phyloP scores from a whole-genome alignment of 495 filamentous ascomycete genomes.

The Hypoxylon rickii region DNA sequence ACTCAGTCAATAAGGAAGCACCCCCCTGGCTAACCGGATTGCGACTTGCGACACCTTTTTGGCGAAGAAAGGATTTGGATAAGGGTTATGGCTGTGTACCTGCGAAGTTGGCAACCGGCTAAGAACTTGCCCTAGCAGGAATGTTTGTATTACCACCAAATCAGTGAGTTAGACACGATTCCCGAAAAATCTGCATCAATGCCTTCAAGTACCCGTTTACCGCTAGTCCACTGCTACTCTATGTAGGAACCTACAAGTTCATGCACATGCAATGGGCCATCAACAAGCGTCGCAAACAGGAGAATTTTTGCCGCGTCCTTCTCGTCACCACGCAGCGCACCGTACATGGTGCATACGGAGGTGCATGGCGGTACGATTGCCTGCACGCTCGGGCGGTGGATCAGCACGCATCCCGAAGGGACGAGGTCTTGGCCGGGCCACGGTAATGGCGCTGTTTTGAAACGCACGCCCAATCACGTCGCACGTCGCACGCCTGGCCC shows the following conservation, averaged over 20 bases:
- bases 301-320: slow-evolving; percentile 17
- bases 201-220: not conserved
- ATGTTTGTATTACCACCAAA: not conserved
- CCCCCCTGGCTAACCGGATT: no score
- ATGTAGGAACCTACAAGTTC: not conserved
- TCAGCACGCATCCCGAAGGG: slow-evolving; percentile 4
- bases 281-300: slow-evolving; percentile 6
- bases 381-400: slow-evolving; percentile 26
- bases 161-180: no score
- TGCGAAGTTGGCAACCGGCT: no score
- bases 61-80: no score
- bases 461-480: slow-evolving; percentile 20
- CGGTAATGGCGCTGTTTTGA: slow-evolving; percentile 9
- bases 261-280: slow-evolving; percentile 6
- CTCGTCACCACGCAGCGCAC: slow-evolving; percentile 9
- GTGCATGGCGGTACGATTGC: not conserved
- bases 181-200: not conserved
- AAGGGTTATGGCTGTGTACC: no score
- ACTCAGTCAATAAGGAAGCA: no score
- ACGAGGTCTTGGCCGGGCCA: slow-evolving; percentile 18
- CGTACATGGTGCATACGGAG: not conserved
- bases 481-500: slow-evolving; percentile 1
- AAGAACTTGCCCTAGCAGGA: no score
- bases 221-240: no score
- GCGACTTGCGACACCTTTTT: no score